Conservation (phyloP, 2,329 filamentous ascomycete species). For the Mariannaea elegans region DNA sequence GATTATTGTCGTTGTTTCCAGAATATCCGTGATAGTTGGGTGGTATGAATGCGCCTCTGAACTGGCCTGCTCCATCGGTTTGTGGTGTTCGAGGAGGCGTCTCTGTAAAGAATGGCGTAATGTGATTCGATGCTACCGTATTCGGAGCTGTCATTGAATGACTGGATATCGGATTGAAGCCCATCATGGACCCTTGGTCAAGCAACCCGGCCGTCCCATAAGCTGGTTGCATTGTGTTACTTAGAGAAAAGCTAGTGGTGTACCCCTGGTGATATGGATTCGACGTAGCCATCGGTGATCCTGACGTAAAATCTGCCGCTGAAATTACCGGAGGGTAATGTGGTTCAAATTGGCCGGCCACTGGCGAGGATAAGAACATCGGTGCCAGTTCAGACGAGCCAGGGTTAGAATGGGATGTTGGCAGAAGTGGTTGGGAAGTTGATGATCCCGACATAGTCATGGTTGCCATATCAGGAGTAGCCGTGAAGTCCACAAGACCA, state of each 20-base stretch:
- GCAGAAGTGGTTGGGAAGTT: background rate
- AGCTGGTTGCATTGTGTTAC: background rate
- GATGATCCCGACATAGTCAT: background rate
- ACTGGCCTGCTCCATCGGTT: background rate
- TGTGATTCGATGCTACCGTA: background rate
- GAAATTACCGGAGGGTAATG: background rate
- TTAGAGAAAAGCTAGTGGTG: background rate
- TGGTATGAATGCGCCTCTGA: background rate
- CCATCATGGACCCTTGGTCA: background rate
- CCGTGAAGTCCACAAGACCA: background rate
- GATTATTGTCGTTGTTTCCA: background rate
- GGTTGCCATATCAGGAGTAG: background rate
- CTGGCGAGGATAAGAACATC: conserved; percentile 3
- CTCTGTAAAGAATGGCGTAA: background rate
- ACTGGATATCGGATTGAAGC: background rate
- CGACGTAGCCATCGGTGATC: background rate
- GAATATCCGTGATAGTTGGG: background rate
- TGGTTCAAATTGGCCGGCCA: background rate
- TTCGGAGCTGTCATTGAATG: background rate
- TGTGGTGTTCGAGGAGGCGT: conserved; percentile 8
- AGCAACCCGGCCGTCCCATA: background rate
- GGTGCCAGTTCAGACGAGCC: too few relatives aligned
- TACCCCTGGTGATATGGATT: background rate
- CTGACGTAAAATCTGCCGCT: background rate
- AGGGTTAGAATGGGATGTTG: background rate